Percentiles rank a stretch among this genome's conserved stretches.
Conservation (phyloP, 2,329 filamentous ascomycete genomes). For the Aspergillus alliaceus region DNA sequence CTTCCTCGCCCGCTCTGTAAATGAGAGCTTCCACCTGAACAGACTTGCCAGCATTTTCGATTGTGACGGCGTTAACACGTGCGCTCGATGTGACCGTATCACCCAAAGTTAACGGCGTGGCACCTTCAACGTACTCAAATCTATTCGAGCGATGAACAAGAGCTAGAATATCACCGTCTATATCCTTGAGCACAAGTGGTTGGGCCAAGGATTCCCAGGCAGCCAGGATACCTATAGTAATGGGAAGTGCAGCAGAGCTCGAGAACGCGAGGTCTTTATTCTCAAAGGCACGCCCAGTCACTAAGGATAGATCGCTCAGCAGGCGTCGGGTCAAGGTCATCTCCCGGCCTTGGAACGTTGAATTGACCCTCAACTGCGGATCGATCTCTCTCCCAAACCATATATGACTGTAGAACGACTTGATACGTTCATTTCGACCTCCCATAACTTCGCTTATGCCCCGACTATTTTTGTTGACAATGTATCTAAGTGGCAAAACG, state of each 20-base stretch:
- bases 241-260: constrained; percentile 4
- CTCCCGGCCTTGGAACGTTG: not conserved
- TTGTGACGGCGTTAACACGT: constrained; percentile 10
- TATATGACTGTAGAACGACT: constrained; percentile 94
- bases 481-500: constrained; percentile 85
- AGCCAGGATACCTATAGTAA: constrained; percentile 13
- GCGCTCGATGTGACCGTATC: constrained; percentile 14
- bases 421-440: constrained; percentile 88
- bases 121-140: constrained; percentile 10
- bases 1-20: constrained; percentile 3
- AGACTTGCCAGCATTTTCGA: constrained; percentile 12
- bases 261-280: not conserved
- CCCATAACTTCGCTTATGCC: constrained; percentile 93
- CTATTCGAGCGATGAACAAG: constrained; percentile 18
- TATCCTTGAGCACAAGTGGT: constrained; percentile 4
- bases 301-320: constrained; percentile 56
- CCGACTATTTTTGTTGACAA: too few relatives aligned
- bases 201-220: constrained; percentile 17
- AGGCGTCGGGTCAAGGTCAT: constrained; percentile 54
- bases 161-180: constrained; percentile 15
- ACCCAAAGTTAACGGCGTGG: constrained; percentile 10
- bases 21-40: constrained; percentile 13
- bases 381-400: constrained; percentile 85
- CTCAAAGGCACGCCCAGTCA: constrained; percentile 5
- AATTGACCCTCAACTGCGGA: constrained; percentile 51